These are phyloP conservation scores for Teunomyces tritomae DNA, from an alignment of 805 yeast species.

Conservation along the genomic window DNA sequence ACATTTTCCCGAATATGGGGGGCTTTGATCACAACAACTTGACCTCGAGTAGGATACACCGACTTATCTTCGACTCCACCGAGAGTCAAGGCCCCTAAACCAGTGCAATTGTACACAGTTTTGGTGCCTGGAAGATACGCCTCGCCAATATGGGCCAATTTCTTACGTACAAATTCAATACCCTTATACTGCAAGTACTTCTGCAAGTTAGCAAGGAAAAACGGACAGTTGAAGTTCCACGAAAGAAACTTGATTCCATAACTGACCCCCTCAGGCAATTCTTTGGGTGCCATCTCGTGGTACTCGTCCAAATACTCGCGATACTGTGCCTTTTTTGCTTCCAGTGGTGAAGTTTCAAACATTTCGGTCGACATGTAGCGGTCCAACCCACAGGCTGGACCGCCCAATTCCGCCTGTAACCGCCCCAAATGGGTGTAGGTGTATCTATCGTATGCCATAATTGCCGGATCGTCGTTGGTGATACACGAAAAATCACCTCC, in stretches of 20 bases:
- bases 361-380: slow-evolving; percentile 54
- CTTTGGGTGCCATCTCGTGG: slow-evolving; percentile 26
- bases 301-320: slow-evolving; percentile 49
- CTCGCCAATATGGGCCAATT: slow-evolving; percentile 53
- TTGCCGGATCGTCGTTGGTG: slow-evolving; percentile 50
- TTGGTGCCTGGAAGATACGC: slow-evolving; percentile 43
- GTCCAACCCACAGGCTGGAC: slow-evolving; percentile 52
- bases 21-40: slow-evolving; percentile 68
- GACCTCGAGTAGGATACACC: slow-evolving; percentile 77
- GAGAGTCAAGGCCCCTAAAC: slow-evolving; percentile 61
- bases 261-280: slow-evolving; percentile 50
- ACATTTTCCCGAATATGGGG: slow-evolving; percentile 63
- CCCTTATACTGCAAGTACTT: slow-evolving; percentile 45
- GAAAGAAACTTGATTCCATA: slow-evolving; percentile 58
- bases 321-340: slow-evolving; percentile 46
- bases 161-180: slow-evolving; percentile 47
- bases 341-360: slow-evolving; percentile 52
- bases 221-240: slow-evolving; percentile 74
- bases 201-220: slow-evolving; percentile 49
- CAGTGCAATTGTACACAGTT: slow-evolving; percentile 72
- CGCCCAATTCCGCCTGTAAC: slow-evolving; percentile 50
- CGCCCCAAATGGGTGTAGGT: slow-evolving; percentile 50
- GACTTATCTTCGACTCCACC: slow-evolving; percentile 63
- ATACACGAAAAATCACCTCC: slow-evolving; percentile 44
- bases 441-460: slow-evolving; percentile 49